A percentile compares a stretch with the other conserved stretches of the same genome.
phyloP scores from a whole-genome alignment of 1,284 basidiomycete genomes.

The Puccinia hordei region DNA sequence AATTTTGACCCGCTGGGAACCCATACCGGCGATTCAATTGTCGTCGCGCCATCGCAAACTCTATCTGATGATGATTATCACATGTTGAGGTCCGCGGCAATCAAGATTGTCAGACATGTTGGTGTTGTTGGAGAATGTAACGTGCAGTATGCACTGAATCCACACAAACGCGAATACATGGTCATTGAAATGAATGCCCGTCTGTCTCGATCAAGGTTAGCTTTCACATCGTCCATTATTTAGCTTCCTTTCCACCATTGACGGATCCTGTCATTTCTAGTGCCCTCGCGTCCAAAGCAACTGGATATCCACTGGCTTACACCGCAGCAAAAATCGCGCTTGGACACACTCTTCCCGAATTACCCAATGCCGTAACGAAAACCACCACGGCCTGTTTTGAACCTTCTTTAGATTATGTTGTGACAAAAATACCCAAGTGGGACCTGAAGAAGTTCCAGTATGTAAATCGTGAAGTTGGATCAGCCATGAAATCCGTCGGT shows the following conservation, averaged over 20 bases:
- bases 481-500: constrained; percentile 98
- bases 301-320: constrained; percentile 97
- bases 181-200: constrained; percentile 70
- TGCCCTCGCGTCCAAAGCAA: constrained; percentile 97
- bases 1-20: constrained; percentile 99
- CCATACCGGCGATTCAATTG: constrained; percentile 99
- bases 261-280: constrained; percentile 59
- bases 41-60: constrained; percentile 97
- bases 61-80: constrained; percentile 97
- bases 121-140: constrained; percentile 95
- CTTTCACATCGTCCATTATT: background rate
- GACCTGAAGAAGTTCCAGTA: constrained; percentile 97
- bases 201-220: constrained; percentile 56
- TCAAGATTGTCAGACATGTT: constrained; percentile 96
- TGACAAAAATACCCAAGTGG: constrained; percentile 99
- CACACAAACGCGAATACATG: constrained; percentile 87
- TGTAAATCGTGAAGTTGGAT: constrained; percentile 92
- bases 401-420: constrained; percentile 98
- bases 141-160: constrained; percentile 98
- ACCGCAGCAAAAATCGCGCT: constrained; percentile 99
- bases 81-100: constrained; percentile 95
- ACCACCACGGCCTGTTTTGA: constrained; percentile 99
- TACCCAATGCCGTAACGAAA: constrained; percentile 98
- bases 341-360: constrained; percentile 93
- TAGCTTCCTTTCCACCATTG: constrained; percentile 5